These are phyloP conservation scores for Apiospora sp. DNA, from an alignment of 2,329 filamentous ascomycete genomes.

Conservation along the genomic window DNA sequence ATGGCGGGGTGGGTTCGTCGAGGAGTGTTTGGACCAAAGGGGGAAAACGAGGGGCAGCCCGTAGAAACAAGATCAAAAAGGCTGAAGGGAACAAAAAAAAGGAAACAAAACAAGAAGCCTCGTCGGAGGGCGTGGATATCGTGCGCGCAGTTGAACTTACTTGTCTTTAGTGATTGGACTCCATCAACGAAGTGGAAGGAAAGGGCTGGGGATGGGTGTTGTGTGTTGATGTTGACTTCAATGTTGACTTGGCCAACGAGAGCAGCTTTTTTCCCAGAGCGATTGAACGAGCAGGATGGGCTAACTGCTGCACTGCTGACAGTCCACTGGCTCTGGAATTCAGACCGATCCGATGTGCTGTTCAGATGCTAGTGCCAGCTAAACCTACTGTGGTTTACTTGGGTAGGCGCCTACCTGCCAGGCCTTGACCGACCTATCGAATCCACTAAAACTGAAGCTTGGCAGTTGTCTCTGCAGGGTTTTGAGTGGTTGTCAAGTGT, in stretches of 20 bases:
- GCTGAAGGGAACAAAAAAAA: not conserved
- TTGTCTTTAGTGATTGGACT: not conserved
- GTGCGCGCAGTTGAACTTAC: slow-evolving; percentile 13
- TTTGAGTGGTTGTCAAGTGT: slow-evolving; percentile 7
- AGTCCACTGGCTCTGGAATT: slow-evolving; percentile 18
- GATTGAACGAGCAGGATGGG: not conserved
- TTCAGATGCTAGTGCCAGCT: slow-evolving; percentile 15
- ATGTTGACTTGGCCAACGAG: slow-evolving; percentile 4
- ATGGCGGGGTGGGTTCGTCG: slow-evolving; percentile 9
- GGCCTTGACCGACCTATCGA: not conserved
- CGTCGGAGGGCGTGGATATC: slow-evolving; percentile 5
- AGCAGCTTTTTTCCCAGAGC: not conserved
- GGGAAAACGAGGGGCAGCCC: slow-evolving; percentile 19
- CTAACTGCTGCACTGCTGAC: not conserved
- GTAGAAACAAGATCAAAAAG: slow-evolving; percentile 5
- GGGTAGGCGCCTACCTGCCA: slow-evolving; percentile 14
- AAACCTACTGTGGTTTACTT: slow-evolving; percentile 11
- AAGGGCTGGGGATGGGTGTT: slow-evolving; percentile 10
- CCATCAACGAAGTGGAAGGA: not conserved
- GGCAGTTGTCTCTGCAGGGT: not conserved
- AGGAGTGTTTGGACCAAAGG: slow-evolving; percentile 5
- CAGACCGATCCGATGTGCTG: slow-evolving; percentile 18
- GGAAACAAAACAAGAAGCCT: slow-evolving; percentile 5
- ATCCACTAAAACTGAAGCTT: not conserved
- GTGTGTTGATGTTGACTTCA: slow-evolving; percentile 16